A percentile compares a stretch with the other conserved stretches of the same genome.
Conservation (phyloP, 176 grass and related monocot genomes). For the Rhynchospora pubera region DNA sequence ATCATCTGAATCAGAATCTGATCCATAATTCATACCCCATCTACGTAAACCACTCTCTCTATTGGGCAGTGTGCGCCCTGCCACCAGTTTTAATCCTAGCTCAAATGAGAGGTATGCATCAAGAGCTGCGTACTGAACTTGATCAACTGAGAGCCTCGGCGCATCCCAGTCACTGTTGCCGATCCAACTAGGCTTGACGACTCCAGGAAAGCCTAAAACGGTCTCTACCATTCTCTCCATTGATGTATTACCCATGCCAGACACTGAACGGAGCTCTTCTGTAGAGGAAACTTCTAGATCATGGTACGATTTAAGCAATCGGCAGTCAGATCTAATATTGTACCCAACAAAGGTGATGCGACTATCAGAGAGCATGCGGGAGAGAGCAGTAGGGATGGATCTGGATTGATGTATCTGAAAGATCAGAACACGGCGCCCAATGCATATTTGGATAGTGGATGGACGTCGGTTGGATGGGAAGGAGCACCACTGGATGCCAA, state of each 20-base stretch:
- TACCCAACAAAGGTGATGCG: constrained; percentile 33
- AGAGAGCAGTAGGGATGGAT: not conserved
- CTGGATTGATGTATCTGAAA: constrained; percentile 26
- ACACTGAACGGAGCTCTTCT: not conserved
- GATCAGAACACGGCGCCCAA: constrained; percentile 28
- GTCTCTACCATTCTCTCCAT: constrained; percentile 21
- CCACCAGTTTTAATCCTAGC: not conserved
- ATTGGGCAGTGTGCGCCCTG: not conserved
- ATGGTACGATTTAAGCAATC: constrained; percentile 18
- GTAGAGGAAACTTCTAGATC: not conserved
- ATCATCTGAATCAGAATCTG: not conserved
- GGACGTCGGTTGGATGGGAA: not conserved
- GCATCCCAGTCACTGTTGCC: constrained; percentile 28
- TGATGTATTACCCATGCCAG: constrained; percentile 31
- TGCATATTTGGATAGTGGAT: constrained; percentile 39
- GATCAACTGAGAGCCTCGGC: not conserved
- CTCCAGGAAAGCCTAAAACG: constrained; percentile 23
- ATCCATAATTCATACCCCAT: no score
- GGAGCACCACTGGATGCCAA: constrained; percentile 32
- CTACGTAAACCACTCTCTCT: not conserved
- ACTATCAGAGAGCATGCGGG: constrained; percentile 24
- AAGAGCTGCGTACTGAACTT: constrained; percentile 34
- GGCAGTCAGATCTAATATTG: not conserved
- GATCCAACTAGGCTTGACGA: constrained; percentile 1
- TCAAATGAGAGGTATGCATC: constrained; percentile 40